Percentiles rank a stretch among this genome's conserved stretches.
Evolutionary conservation across 2,329 filamentous ascomycete genomes (phyloP).

Genomic region (Fonsecaea nubica): DNA sequence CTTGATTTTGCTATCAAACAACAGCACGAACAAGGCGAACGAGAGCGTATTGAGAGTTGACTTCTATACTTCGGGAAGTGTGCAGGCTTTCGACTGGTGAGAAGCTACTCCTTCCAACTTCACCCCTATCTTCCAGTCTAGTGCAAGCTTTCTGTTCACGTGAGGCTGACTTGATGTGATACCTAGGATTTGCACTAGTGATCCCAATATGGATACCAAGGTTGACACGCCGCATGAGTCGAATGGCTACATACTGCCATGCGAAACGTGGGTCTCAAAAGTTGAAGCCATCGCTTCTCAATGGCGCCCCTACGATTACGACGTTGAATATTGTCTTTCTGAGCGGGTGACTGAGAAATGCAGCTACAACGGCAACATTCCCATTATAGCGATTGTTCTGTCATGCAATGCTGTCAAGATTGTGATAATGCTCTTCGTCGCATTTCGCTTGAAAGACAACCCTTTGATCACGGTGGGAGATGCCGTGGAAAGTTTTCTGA

Average conservation of each 20-base stretch:
- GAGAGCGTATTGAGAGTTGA: conserved; percentile 3
- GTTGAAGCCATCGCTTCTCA: conserved; percentile 21
- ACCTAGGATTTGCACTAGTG: conserved; percentile 29
- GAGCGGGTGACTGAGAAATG: conserved; percentile 32
- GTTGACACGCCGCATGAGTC: neutral
- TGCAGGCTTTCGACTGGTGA: conserved; percentile 15
- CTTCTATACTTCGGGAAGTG: neutral
- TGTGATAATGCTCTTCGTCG: conserved; percentile 34
- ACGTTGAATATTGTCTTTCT: conserved; percentile 35
- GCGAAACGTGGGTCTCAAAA: conserved; percentile 27
- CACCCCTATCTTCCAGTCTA: neutral
- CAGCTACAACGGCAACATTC: conserved; percentile 36
- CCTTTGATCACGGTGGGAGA: conserved; percentile 44
- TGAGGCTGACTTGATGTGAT: neutral
- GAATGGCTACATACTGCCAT: conserved; percentile 3
- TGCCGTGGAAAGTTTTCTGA: conserved; percentile 42
- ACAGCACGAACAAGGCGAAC: conserved; percentile 7
- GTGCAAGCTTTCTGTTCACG: neutral
- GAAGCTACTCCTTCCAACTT: neutral
- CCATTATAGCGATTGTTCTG: conserved; percentile 37
- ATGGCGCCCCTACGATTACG: conserved; percentile 32
- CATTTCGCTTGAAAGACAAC: conserved; percentile 26
- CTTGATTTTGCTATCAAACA: conserved; percentile 31
- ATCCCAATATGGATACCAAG: conserved; percentile 17
- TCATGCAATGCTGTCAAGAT: conserved; percentile 35